Evolutionary conservation across 805 yeast species (phyloP).

Genomic region (Blastobotrys chiropterorum): DNA sequence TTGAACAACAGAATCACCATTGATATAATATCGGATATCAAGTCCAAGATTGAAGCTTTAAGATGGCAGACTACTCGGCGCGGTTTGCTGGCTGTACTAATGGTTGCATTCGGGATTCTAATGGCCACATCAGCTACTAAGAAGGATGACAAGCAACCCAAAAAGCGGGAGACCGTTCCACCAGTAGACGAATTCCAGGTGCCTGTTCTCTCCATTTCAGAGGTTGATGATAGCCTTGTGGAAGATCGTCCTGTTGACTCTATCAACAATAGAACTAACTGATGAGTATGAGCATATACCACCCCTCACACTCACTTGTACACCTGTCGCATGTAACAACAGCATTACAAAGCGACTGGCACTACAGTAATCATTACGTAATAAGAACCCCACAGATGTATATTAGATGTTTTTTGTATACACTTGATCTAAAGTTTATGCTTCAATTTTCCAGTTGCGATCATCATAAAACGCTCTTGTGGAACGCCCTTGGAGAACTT

Average conservation of each 20-base stretch:
- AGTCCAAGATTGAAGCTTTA: conserved; percentile 79
- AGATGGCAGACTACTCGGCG: conserved; percentile 92
- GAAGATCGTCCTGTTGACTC: conserved; percentile 33
- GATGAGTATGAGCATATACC: too few species aligned
- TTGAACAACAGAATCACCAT: conserved; percentile 79
- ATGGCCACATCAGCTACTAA: conserved; percentile 38
- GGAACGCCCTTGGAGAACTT: conserved; percentile 73
- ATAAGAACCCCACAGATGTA: not conserved
- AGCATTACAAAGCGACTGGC: too few species aligned
- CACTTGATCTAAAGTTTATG: conserved; percentile 49
- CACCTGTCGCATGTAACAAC: too few species aligned
- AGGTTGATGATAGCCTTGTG: conserved; percentile 26
- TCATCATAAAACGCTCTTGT: conserved; percentile 53
- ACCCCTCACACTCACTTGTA: too few species aligned
- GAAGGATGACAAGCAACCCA: conserved; percentile 28
- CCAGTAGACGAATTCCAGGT: conserved; percentile 23
- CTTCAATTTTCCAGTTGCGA: conserved; percentile 48
- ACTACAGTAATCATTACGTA: too few species aligned
- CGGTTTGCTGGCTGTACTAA: conserved; percentile 70
- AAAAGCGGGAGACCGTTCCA: conserved; percentile 6
- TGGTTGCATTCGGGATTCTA: conserved; percentile 57
- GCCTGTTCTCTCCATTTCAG: conserved; percentile 23
- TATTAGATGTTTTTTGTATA: not conserved
- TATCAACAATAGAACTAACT: conserved; percentile 22
- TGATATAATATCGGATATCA: conserved; percentile 70